phyloP scores from a whole-genome alignment of 805 yeast species.

The Saccharomycopsis babjevae region DNA sequence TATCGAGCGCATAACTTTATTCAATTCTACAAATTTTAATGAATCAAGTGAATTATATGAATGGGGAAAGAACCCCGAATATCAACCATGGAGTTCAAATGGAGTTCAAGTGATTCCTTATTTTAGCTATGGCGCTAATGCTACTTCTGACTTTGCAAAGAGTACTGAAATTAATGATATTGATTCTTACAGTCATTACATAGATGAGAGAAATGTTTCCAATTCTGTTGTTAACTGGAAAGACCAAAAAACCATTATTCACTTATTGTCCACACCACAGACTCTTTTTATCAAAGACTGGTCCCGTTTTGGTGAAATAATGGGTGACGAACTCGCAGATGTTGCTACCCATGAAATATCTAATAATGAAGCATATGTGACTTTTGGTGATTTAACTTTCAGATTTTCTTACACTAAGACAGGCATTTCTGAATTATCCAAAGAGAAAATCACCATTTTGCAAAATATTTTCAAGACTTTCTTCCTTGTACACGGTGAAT shows the following conservation, averaged over 20 bases:
- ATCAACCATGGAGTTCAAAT: conserved; percentile 14
- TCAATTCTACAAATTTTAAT: conserved; percentile 1
- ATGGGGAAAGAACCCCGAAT: conserved; percentile 7
- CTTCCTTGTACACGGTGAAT: conserved; percentile 8
- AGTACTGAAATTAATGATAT: background rate
- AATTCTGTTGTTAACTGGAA: conserved; percentile 6
- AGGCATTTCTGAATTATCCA: background rate
- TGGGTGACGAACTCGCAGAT: conserved; percentile 2
- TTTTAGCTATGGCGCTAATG: conserved; percentile 16
- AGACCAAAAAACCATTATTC: conserved; percentile 7
- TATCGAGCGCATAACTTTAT: conserved; percentile 7
- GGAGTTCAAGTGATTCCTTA: conserved; percentile 15
- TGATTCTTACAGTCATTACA: conserved; percentile 9
- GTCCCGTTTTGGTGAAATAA: background rate
- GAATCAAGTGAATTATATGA: background rate
- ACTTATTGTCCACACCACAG: conserved; percentile 11
- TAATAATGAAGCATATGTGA: conserved; percentile 12
- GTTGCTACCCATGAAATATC: conserved; percentile 12
- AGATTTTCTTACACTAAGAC: conserved; percentile 4
- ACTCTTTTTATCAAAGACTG: conserved; percentile 7
- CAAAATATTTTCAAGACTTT: conserved; percentile 6
- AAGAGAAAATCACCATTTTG: conserved; percentile 4
- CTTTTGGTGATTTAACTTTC: conserved; percentile 11
- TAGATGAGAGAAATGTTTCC: background rate
- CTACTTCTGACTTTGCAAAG: conserved; percentile 5